Evolutionary conservation across 306 rosid genomes (phyloP).

Genomic region (Gastrolobium bilobum): DNA sequence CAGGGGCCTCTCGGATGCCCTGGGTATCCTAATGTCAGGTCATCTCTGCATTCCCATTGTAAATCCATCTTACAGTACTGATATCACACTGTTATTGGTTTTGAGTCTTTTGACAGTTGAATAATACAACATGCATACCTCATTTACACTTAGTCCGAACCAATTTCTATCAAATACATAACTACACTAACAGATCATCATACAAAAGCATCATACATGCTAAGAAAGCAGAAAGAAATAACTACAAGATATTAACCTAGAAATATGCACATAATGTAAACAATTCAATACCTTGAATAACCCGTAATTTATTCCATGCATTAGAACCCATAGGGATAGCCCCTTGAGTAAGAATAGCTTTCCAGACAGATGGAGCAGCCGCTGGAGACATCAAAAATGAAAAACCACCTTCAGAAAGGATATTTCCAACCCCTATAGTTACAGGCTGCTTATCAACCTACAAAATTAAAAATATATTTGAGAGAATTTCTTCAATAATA

Average conservation of each 20-base stretch:
- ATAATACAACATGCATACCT: slow-evolving; percentile 4
- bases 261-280: slow-evolving; percentile 35
- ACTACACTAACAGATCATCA: not conserved
- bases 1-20: not conserved
- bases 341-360: slow-evolving; percentile 77
- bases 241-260: not conserved
- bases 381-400: slow-evolving; percentile 86
- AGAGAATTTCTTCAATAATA: slow-evolving; percentile 36
- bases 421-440: slow-evolving; percentile 88
- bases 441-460: slow-evolving; percentile 89
- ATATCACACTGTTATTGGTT: slow-evolving; percentile 14
- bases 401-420: slow-evolving; percentile 87
- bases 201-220: not conserved
- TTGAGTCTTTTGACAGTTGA: no score
- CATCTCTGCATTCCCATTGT: not conserved
- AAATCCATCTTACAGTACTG: not conserved
- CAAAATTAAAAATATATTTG: slow-evolving; percentile 37
- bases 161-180: slow-evolving; percentile 31
- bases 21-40: not conserved
- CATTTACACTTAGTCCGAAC: not conserved
- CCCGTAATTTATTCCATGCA: slow-evolving; percentile 88
- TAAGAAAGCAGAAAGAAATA: slow-evolving; percentile 6
- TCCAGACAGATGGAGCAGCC: slow-evolving; percentile 87
- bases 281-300: slow-evolving; percentile 67
- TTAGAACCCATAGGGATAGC: slow-evolving; percentile 86